Base-by-base conservation (phyloP, 202 grass and related monocot species). In the Cymbopogon flexuosus region DNA sequence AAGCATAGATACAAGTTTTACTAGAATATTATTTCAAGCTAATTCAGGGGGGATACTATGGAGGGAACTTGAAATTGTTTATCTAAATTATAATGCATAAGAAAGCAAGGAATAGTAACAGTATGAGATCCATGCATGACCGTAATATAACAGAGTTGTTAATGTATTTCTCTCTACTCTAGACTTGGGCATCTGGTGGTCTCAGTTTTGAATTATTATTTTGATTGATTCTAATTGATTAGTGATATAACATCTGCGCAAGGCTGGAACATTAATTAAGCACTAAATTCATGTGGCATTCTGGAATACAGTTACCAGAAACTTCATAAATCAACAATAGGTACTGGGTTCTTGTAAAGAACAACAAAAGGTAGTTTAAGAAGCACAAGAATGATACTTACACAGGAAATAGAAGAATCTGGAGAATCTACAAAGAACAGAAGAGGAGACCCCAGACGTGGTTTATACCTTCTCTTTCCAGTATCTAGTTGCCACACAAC, bases 401-500 rank as follows among this genome's bases (percentile, higher is more conserved):
- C 95, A 75, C 90, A 91, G 52, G 95, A 93, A 84, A 98, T 84
- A 75, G 90, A 93, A 81, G 92, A 84, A 73, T 98, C 95, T 46
- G 90, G 90, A 86, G 92, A 98, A 80, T 93, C 86, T 71, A 81
- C 84, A 79, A 93, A 98, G 83, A 86, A 92, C 79, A 95, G 68
- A 72, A 98, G 88, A 80, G 95, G 92, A 8, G 95, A 98, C 62
- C 84, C 95, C 72, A 98, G 83, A 54, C 93, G 90, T 54, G 95
- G 90, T 77, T 98, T 98, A 73, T 70, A 94, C 52, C 73, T 94
- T 88, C 85, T 94, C 82, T 94, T 95, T 72, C 92, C 88, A 62
- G 90, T 95, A 82, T 98, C 95, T 36, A 98, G 68, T 49, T 98
- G 95, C 95, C 95, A 98, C 77, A 95, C 86, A 68, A 98, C 92